These are phyloP conservation scores for Plasmopara muralis DNA, from an alignment of 352 stramenopile species.

Conservation along the genomic window DNA sequence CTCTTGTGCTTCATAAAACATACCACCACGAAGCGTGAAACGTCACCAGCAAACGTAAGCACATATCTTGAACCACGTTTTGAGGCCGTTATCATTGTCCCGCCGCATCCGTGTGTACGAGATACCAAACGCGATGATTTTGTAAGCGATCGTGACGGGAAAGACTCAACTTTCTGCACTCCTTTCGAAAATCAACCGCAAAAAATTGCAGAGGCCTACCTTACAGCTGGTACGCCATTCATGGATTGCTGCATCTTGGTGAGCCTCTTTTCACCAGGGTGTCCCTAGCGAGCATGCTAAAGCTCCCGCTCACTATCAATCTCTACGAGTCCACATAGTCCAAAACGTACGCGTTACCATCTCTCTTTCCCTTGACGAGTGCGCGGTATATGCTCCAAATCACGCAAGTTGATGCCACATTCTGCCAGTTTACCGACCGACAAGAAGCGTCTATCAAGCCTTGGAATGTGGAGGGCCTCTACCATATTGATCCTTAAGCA, in stretches of 20 bases:
- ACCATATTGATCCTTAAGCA: neutral
- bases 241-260: neutral
- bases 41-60: neutral
- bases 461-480: neutral
- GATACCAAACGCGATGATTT: neutral
- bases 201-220: neutral
- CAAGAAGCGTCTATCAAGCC: neutral
- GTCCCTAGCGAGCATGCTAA: neutral
- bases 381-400: neutral
- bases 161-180: neutral
- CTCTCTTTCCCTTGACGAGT: neutral
- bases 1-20: neutral
- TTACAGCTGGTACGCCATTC: neutral
- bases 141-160: neutral
- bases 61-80: neutral
- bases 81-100: neutral
- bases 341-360: neutral
- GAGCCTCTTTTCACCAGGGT: neutral
- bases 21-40: neutral
- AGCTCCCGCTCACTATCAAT: neutral
- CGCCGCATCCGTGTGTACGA: conserved; percentile 1
- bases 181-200: neutral
- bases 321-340: neutral
- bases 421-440: neutral
- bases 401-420: neutral